Conservation (phyloP, 352 stramenopile genomes). For the Blastocystis sp. region DNA sequence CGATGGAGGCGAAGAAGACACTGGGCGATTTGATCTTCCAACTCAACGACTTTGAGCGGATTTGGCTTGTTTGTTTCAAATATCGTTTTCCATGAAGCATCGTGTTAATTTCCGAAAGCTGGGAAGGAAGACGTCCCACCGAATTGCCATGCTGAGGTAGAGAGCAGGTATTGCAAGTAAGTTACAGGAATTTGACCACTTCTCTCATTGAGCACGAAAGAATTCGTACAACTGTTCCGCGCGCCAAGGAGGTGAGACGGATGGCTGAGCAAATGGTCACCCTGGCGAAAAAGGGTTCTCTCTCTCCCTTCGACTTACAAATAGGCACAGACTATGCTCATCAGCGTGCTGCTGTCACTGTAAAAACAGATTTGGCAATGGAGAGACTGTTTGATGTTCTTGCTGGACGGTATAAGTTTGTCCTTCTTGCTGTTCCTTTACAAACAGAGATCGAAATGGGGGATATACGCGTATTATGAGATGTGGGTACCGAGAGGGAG, state of each 20-base stretch:
- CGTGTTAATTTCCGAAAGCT: constrained; percentile 79
- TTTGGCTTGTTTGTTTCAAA: constrained; percentile 39
- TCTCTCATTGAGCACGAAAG: constrained; percentile 82
- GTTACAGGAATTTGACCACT: constrained; percentile 80
- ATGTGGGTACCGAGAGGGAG: constrained; percentile 77
- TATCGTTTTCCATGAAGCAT: constrained; percentile 71
- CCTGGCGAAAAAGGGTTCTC: constrained; percentile 74
- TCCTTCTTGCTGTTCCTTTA: background rate
- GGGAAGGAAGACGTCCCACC: constrained; percentile 78
- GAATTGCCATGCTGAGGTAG: constrained; percentile 77
- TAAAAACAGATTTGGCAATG: constrained; percentile 74
- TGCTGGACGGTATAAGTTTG: constrained; percentile 74
- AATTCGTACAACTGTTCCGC: constrained; percentile 81
- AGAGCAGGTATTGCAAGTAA: constrained; percentile 75
- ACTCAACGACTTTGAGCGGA: constrained; percentile 28
- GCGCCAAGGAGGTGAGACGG: constrained; percentile 81
- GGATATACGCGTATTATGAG: constrained; percentile 81
- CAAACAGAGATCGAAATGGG: constrained; percentile 70
- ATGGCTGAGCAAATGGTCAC: constrained; percentile 81
- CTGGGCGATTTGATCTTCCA: constrained; percentile 31
- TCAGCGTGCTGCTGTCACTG: constrained; percentile 72
- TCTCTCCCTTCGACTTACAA: background rate
- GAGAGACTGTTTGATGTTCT: constrained; percentile 80
- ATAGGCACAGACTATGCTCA: constrained; percentile 67
- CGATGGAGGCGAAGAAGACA: background rate